Evolutionary conservation across 495 filamentous ascomycete genomes (phyloP).

Genomic region (Neurospora discreta): DNA sequence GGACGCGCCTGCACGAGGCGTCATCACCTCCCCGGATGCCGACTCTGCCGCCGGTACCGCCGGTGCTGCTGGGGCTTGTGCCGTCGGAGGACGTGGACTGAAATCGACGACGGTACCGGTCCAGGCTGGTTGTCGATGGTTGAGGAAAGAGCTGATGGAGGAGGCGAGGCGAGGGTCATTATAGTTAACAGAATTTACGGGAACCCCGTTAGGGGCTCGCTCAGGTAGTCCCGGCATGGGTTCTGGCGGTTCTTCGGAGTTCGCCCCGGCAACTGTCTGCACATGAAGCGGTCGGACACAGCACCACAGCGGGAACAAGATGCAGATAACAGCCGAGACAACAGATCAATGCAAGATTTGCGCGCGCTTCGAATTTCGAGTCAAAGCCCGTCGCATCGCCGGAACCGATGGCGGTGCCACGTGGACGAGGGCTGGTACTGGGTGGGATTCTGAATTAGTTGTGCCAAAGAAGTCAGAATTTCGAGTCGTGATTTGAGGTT

Average conservation of each 20-base stretch:
- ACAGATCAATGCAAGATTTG: background rate
- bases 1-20: background rate
- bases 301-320: background rate
- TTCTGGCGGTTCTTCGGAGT: background rate
- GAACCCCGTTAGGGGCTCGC: background rate
- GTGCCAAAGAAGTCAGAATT: background rate
- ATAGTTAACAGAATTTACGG: background rate
- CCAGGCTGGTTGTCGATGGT: constrained; percentile 5
- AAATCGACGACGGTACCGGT: background rate
- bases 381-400: background rate
- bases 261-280: background rate
- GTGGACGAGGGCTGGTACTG: background rate
- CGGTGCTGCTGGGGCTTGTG: background rate
- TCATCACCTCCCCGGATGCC: background rate
- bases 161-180: constrained; percentile 1
- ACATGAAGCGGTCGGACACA: background rate
- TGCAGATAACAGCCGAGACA: background rate
- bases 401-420: background rate
- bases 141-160: constrained; percentile 5
- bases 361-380: background rate
- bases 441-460: background rate
- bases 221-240: background rate
- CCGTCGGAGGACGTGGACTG: background rate
- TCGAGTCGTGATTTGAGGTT: background rate
- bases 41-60: background rate